Percentiles rank a stretch among this genome's conserved stretches.
Evolutionary conservation across 169 alveolate genomes (phyloP).

Genomic region (Plasmodium yoelii): DNA sequence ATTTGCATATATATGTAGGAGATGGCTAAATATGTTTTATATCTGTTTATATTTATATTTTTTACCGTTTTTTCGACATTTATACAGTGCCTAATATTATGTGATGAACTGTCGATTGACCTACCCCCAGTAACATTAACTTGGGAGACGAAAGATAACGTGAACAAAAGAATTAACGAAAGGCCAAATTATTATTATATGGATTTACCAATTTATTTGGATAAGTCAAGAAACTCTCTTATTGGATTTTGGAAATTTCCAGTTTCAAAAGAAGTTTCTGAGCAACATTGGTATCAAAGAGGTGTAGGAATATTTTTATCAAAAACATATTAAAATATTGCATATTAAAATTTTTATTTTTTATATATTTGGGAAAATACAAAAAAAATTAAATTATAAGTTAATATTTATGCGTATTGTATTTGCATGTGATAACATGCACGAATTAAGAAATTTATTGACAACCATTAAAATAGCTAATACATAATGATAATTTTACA

Average conservation of each 20-base stretch:
- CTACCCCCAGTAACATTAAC: slow-evolving; percentile 86
- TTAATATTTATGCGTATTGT: too few relatives aligned
- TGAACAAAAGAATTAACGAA: slow-evolving; percentile 77
- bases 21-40: background rate
- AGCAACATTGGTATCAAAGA: slow-evolving; percentile 87
- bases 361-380: too few relatives aligned
- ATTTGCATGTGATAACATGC: too few relatives aligned
- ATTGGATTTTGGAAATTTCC: slow-evolving; percentile 87
- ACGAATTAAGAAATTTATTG: too few relatives aligned
- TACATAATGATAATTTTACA: too few relatives aligned
- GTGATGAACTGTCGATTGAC: slow-evolving; percentile 83
- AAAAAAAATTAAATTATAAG: too few relatives aligned
- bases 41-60: background rate
- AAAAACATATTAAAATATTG: slow-evolving; percentile 36
- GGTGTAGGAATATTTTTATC: slow-evolving; percentile 86
- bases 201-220: slow-evolving; percentile 89
- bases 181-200: slow-evolving; percentile 75
- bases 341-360: background rate
- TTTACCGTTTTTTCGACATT: background rate
- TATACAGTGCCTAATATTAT: slow-evolving; percentile 77
- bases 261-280: slow-evolving; percentile 82
- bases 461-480: too few relatives aligned
- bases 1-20: background rate
- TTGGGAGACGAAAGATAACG: slow-evolving; percentile 81
- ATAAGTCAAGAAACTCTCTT: slow-evolving; percentile 86